Evolutionary conservation across 2,329 filamentous ascomycete species (phyloP), one percentile per base, ranked within the genome.

Genomic region (Epichloe festucae): DNA sequence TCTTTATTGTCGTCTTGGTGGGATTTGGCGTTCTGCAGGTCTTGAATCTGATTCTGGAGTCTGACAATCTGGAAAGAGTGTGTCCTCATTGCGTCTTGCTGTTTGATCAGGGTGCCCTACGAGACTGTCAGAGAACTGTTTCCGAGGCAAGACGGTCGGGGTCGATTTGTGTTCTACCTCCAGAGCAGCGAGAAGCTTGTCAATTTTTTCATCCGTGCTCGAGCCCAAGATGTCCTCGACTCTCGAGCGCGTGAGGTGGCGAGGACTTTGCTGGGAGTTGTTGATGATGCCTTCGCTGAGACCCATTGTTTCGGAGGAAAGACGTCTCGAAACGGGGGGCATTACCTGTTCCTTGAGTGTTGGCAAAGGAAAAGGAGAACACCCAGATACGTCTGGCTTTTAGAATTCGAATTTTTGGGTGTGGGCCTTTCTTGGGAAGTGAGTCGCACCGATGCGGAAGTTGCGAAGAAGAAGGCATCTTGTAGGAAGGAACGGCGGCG

Each of bases 11-110:
- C 23, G n/a, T 36, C 35, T 17, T 49, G 41, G n/a, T 45, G 6
- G 1, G 11, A 19, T 1, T 39, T 41, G 8, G 39, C 27, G 2
- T 46, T 44, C 6, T 50, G 46, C 6, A 56, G 21, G 1, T 49
- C 10, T 14, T 51, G 42, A 2, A 57, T 35, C 36, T 55, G 53
- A 10, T 49, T 55, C 39, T 56, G 53, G 5, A 56, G 41, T 2
- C 48, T 43, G 15, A 55, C 55, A n/a, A 58, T 47, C 27, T 58
- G 55, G 38, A 58, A 54, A 1, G 53, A 55, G 45, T 58, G 50
- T 48, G 52, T 40, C 19, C 41, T 31, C 44, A 36, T 34, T 4
- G 34, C 39, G 5, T 46, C 31, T 36, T 35, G 27, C 38, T 39
- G 38, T 27, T 49, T 45, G 41, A 6, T 31, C 15, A 50, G 19